Base-by-base conservation (phyloP, 169 alveolate genomes). In the Plasmodium knowlesi region DNA sequence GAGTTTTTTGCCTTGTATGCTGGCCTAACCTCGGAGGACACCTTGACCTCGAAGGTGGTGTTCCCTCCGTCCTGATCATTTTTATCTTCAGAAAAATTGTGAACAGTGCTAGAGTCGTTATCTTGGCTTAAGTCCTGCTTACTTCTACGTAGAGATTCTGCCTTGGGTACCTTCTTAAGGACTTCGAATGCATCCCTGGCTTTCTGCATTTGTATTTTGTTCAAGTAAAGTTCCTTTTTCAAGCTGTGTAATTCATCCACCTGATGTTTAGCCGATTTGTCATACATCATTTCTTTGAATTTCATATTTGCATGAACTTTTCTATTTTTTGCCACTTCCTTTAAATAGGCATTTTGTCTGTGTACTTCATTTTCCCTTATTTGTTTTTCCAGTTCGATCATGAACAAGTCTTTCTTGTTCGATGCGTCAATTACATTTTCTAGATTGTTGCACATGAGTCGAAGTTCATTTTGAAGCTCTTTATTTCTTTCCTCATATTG, bases 401-500 rank as follows among this genome's bases (percentile, higher is more conserved):
- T 91, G 73, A 82, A 91, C 46, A 91, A n/a, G 73, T 91, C 95
- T 82, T 91, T 91, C 39, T 91, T 91, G 72, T 91, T 91, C 39
- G 95, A 91, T 30, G 92, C 95, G 32, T 91, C 95, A 54, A 91
- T 91, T 22, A 91, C 95, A 54, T 91, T 91, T 82, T 91, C 95
- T 82, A 91, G 57, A 72, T 91, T 91, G 61, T 37, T 82, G 57
- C 95, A 91, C 95, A 91, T 91, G 50, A 91, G 74, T 70, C 85
- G 30, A 32, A 91, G 81, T 78, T 91, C 95, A 30, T 39, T 72
- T 91, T 91, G 95, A 14, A 91, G 14, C 39, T 91, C 95, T 82
- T 80, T 91, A 82, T 91, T 91, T 91, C 95, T 8, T 57, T 80
- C 95, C 71, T 91, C 95, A 72, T 74, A 91, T 32, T 91, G 95